Evolutionary conservation across 345 rosid genomes (phyloP).

Genomic region (Aquilaria sinensis): DNA sequence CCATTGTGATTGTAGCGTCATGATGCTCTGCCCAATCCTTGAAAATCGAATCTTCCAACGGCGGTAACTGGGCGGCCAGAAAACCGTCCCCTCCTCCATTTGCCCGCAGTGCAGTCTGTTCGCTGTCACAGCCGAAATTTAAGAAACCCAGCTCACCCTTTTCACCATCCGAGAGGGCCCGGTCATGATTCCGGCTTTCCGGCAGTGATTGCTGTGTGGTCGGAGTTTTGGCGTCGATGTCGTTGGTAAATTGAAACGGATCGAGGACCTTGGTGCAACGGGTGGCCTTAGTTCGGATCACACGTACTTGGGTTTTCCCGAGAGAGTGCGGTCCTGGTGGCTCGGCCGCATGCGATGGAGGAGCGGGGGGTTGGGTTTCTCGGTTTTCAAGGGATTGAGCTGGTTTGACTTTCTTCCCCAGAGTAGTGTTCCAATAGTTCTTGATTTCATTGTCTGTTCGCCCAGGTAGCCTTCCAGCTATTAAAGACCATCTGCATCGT

Average conservation of each 20-base stretch:
- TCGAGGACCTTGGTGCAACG: conserved; percentile 19
- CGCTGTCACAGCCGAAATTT: conserved; percentile 3
- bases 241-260: not conserved
- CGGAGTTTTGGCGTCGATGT: not conserved
- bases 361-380: not conserved
- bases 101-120: conserved; percentile 1
- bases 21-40: conserved; percentile 23
- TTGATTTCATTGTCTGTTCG: conserved; percentile 73
- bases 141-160: conserved; percentile 16
- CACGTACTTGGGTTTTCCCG: conserved; percentile 8
- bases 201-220: not conserved
- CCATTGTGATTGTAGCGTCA: conserved; percentile 14
- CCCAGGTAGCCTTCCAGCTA: conserved; percentile 64
- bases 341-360: not conserved
- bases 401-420: conserved; percentile 29
- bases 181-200: not conserved
- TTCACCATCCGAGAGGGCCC: not conserved
- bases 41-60: conserved; percentile 1
- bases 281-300: conserved; percentile 29
- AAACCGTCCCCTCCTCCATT: conserved; percentile 1
- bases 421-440: conserved; percentile 55
- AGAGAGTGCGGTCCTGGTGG: not conserved
- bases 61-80: not conserved
- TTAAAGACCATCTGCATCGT: conserved; percentile 47
- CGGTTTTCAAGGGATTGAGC: conserved; percentile 1